Conservation (phyloP, 192 early-diverging fungal species). For the Linnemannia exigua region DNA sequence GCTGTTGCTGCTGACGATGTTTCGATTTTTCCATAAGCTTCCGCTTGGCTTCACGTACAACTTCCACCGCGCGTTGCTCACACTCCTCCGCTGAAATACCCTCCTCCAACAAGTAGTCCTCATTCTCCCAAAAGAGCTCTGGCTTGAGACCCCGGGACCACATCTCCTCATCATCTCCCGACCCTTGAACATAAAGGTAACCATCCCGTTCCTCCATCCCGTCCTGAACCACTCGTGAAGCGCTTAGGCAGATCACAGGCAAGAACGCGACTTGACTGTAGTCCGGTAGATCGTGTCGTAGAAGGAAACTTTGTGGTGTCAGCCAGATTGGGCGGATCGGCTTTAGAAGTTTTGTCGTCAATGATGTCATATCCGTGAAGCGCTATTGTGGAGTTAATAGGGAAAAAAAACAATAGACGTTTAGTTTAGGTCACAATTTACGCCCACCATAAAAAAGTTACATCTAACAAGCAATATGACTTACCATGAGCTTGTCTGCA, state of each 20-base stretch:
- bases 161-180: constrained; percentile 90
- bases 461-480: not conserved
- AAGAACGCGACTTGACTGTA: constrained; percentile 66
- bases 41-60: constrained; percentile 35
- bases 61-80: constrained; percentile 26
- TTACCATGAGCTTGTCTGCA: constrained; percentile 68
- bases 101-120: constrained; percentile 40
- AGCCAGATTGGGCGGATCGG: constrained; percentile 91
- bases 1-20: constrained; percentile 17
- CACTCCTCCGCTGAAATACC: constrained; percentile 38
- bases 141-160: constrained; percentile 73
- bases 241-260: constrained; percentile 86
- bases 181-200: constrained; percentile 90
- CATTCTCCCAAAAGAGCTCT: constrained; percentile 52
- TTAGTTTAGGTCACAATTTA: not conserved
- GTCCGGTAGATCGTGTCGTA: constrained; percentile 59
- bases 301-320: constrained; percentile 70
- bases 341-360: constrained; percentile 59
- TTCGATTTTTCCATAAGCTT: constrained; percentile 4
- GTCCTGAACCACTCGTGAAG: constrained; percentile 72
- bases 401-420: not conserved
- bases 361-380: constrained; percentile 59
- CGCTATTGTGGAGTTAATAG: constrained; percentile 12
- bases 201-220: constrained; percentile 62
- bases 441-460: not conserved